These are phyloP conservation scores for Moringa oleifera DNA, from an alignment of 345 rosid genomes.

Conservation along the genomic window DNA sequence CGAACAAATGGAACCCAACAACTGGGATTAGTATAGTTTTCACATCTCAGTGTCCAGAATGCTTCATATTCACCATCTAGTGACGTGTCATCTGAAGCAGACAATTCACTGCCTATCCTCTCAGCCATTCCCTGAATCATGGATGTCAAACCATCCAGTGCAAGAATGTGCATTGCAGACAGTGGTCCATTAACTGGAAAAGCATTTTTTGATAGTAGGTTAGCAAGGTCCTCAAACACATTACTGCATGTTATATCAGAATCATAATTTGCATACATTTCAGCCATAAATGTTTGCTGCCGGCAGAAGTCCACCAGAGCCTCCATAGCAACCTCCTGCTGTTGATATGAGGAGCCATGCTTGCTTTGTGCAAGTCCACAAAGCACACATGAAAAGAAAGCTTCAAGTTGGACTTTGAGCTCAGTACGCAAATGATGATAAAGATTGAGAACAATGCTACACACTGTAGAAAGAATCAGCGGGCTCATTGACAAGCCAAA, in stretches of 20 bases:
- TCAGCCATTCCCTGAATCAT: slow-evolving; percentile 56
- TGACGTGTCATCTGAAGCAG: slow-evolving; percentile 26
- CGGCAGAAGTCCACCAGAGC: slow-evolving; percentile 72
- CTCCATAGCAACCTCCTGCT: slow-evolving; percentile 82
- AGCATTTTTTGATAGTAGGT: slow-evolving; percentile 60
- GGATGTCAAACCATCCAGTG: slow-evolving; percentile 63
- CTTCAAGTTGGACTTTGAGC: slow-evolving; percentile 66
- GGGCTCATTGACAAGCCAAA: slow-evolving; percentile 79
- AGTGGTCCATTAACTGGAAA: slow-evolving; percentile 70
- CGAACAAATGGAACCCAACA: slow-evolving; percentile 64
- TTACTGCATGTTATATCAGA: slow-evolving; percentile 67
- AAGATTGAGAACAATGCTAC: slow-evolving; percentile 66
- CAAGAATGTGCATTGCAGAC: slow-evolving; percentile 70
- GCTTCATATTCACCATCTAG: slow-evolving; percentile 36
- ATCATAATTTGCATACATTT: slow-evolving; percentile 69
- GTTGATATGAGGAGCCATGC: slow-evolving; percentile 70
- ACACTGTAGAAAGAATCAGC: slow-evolving; percentile 69
- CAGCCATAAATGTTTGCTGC: slow-evolving; percentile 56
- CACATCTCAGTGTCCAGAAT: slow-evolving; percentile 56
- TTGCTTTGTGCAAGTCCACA: slow-evolving; percentile 60
- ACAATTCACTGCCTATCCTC: slow-evolving; percentile 43
- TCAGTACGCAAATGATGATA: slow-evolving; percentile 58
- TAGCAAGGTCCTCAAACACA: slow-evolving; percentile 63
- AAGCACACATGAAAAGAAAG: slow-evolving; percentile 71
- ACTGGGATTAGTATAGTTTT: slow-evolving; percentile 43